Evolutionary conservation across 106 monocot species (phyloP).

Genomic region (Acorus gramineus): DNA sequence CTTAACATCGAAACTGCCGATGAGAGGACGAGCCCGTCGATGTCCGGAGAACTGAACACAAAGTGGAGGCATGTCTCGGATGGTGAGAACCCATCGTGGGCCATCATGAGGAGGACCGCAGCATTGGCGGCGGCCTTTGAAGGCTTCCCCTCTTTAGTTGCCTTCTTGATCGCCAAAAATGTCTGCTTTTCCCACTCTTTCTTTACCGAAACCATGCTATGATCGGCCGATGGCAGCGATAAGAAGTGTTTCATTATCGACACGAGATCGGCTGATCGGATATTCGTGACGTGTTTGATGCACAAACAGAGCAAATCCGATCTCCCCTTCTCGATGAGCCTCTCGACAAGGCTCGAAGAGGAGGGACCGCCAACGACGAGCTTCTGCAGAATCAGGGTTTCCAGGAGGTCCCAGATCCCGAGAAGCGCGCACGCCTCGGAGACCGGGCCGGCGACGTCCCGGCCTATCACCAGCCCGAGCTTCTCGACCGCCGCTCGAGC

Average conservation of each 20-base stretch:
- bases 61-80: slow-evolving; percentile 72
- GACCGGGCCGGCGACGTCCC: slow-evolving; percentile 22
- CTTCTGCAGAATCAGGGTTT: slow-evolving; percentile 16
- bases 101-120: slow-evolving; percentile 67
- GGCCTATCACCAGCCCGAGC: slow-evolving; percentile 19
- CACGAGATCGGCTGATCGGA: slow-evolving; percentile 36
- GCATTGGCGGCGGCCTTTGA: slow-evolving; percentile 41
- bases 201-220: slow-evolving; percentile 40
- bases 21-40: slow-evolving; percentile 47
- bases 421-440: slow-evolving; percentile 31
- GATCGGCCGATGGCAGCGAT: slow-evolving; percentile 33
- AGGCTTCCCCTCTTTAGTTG: slow-evolving; percentile 17
- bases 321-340: slow-evolving; percentile 40
- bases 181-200: slow-evolving; percentile 63
- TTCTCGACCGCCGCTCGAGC: slow-evolving; percentile 12
- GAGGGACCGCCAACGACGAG: slow-evolving; percentile 14
- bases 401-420: slow-evolving; percentile 37
- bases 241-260: slow-evolving; percentile 43
- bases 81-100: slow-evolving; percentile 59
- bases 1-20: slow-evolving; percentile 47
- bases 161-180: slow-evolving; percentile 49
- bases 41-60: slow-evolving; percentile 41
- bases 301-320: slow-evolving; percentile 44
- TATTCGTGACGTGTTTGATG: slow-evolving; percentile 22
- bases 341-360: slow-evolving; percentile 29